These are phyloP conservation scores for Posidonia oceanica DNA, from an alignment of 116 monocot species.

Conservation along the genomic window DNA sequence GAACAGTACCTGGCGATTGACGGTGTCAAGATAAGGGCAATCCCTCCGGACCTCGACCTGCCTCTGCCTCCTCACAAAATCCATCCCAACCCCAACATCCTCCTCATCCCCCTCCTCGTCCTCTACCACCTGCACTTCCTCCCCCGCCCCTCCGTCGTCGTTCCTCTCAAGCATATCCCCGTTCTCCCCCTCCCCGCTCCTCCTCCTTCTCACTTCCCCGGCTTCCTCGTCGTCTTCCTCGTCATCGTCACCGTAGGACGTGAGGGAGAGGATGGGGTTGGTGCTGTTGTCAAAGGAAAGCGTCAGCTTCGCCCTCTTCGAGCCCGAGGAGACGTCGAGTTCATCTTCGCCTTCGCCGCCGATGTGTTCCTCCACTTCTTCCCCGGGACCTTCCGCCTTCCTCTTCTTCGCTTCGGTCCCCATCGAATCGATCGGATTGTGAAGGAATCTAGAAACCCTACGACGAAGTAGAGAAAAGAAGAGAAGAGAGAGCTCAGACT, in stretches of 20 bases:
- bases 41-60: conserved; percentile 70
- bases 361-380: background rate
- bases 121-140: conserved; percentile 7
- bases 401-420: too few species aligned
- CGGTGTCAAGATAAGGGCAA: conserved; percentile 96
- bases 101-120: conserved; percentile 27
- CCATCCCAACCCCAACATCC: background rate
- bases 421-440: too few species aligned
- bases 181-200: conserved; percentile 5
- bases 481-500: too few species aligned
- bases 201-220: conserved; percentile 14
- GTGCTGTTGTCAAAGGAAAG: conserved; percentile 6
- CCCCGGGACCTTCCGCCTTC: background rate
- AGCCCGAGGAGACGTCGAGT: background rate
- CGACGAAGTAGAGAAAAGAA: too few species aligned
- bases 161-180: background rate
- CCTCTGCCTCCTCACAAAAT: conserved; percentile 26
- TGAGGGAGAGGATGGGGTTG: conserved; percentile 43
- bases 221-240: conserved; percentile 15
- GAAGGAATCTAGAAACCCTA: too few species aligned
- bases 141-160: background rate
- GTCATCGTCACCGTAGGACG: conserved; percentile 65
- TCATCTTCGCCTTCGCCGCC: conserved; percentile 1
- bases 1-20: conserved; percentile 77
- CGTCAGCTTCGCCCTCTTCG: conserved; percentile 8